phyloP scores from a whole-genome alignment of 106 monocot genomes.

The Gastrodia elata region DNA sequence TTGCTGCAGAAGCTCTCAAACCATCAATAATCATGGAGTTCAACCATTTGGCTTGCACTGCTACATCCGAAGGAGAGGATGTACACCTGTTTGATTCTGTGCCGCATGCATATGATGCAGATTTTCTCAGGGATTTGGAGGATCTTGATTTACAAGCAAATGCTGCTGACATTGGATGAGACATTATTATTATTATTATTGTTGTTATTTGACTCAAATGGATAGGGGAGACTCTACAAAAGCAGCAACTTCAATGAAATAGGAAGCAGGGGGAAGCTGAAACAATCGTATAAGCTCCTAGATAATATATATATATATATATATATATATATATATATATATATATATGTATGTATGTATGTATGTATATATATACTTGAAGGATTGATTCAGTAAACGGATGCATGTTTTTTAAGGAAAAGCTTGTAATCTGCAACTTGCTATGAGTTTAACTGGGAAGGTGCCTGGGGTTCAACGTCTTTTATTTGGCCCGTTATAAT shows the following conservation, averaged over 20 bases:
- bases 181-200: not conserved
- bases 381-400: too few relatives aligned
- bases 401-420: too few relatives aligned
- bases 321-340: too few relatives aligned
- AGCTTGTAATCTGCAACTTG: not conserved
- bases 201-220: not conserved
- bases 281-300: too few relatives aligned
- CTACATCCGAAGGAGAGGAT: slow-evolving; percentile 15
- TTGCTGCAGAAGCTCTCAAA: slow-evolving; percentile 6
- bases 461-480: too few relatives aligned
- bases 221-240: too few relatives aligned
- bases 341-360: too few relatives aligned
- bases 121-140: slow-evolving; percentile 33
- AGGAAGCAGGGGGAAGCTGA: too few relatives aligned
- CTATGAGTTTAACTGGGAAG: not conserved
- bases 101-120: slow-evolving; percentile 40
- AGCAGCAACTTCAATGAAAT: too few relatives aligned
- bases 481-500: too few relatives aligned
- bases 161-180: slow-evolving; percentile 60
- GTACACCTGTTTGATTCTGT: slow-evolving; percentile 6
- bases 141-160: slow-evolving; percentile 34
- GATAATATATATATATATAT: too few relatives aligned
- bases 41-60: not conserved
- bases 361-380: too few relatives aligned
- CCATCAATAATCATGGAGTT: slow-evolving; percentile 13